Conservation (phyloP, 495 filamentous ascomycete species). For the Xylaria bambusicola region DNA sequence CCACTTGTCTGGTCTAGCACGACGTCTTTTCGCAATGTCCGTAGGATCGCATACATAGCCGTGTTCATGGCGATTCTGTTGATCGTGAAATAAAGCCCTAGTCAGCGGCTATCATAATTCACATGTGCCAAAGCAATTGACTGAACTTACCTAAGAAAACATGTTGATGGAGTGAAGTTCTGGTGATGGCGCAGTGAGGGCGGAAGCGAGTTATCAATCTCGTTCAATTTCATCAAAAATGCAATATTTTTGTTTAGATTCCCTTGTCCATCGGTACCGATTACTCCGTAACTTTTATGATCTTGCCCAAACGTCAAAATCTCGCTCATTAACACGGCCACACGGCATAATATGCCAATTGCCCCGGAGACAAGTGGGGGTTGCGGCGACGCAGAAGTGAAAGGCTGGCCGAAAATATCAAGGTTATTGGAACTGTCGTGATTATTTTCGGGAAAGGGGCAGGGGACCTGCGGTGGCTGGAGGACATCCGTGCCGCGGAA, state of each 20-base stretch:
- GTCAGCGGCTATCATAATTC: neutral
- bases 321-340: constrained; percentile 9
- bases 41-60: neutral
- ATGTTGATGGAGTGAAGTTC: constrained; percentile 18
- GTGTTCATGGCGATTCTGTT: constrained; percentile 7
- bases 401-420: neutral
- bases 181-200: constrained; percentile 3
- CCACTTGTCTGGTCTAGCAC: neutral
- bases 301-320: neutral
- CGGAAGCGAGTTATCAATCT: neutral
- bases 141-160: constrained; percentile 9
- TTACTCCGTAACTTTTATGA: neutral
- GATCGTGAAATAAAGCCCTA: too few relatives aligned
- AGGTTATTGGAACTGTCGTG: neutral
- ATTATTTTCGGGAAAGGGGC: constrained; percentile 1
- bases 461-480: neutral
- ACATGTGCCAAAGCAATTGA: too few relatives aligned
- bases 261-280: neutral
- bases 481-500: neutral
- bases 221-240: neutral
- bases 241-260: neutral
- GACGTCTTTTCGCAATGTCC: neutral
- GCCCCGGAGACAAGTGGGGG: constrained; percentile 4
- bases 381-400: neutral
- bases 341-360: neutral